A percentile compares a stretch with the other conserved stretches of the same genome.
Evolutionary conservation across 192 early-diverging fungal species (phyloP).

Genomic region (Coemansia sp.): DNA sequence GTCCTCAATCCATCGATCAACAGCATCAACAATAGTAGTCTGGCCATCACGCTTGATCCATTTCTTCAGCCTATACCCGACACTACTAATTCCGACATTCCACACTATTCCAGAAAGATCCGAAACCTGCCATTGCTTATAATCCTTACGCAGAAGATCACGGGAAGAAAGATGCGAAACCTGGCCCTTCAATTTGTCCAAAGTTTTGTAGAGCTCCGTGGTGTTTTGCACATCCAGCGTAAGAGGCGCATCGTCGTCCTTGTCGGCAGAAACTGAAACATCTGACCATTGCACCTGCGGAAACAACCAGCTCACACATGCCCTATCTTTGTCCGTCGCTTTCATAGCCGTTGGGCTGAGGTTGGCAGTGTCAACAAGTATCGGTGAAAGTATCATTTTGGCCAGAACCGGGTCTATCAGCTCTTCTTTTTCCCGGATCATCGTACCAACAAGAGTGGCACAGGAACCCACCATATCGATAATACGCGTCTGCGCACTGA

Average conservation of each 20-base stretch:
- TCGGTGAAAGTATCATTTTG: slow-evolving; percentile 35
- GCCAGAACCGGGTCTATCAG: slow-evolving; percentile 21
- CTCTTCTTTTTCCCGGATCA: slow-evolving; percentile 2
- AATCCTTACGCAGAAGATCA: slow-evolving; percentile 55
- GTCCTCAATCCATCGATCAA: slow-evolving; percentile 19
- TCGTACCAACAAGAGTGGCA: slow-evolving; percentile 26
- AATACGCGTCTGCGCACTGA: slow-evolving; percentile 13
- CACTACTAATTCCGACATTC: slow-evolving; percentile 50
- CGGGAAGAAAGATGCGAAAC: slow-evolving; percentile 31
- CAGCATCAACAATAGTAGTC: slow-evolving; percentile 13
- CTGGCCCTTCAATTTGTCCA: slow-evolving; percentile 37
- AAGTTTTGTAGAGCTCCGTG: slow-evolving; percentile 25
- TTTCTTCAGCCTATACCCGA: slow-evolving; percentile 38
- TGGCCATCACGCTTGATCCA: slow-evolving; percentile 50
- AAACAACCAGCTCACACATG: slow-evolving; percentile 22
- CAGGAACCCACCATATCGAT: slow-evolving; percentile 47
- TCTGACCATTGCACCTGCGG: slow-evolving; percentile 27
- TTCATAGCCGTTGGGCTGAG: slow-evolving; percentile 17
- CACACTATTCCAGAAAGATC: slow-evolving; percentile 9
- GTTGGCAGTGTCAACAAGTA: slow-evolving; percentile 40
- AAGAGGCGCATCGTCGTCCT: neutral
- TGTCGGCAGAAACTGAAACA: neutral
- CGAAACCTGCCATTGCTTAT: slow-evolving; percentile 50
- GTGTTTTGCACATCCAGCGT: slow-evolving; percentile 18
- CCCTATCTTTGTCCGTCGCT: slow-evolving; percentile 33